Conservation (phyloP, 257 asterid species). For the Buddleja alternifolia region DNA sequence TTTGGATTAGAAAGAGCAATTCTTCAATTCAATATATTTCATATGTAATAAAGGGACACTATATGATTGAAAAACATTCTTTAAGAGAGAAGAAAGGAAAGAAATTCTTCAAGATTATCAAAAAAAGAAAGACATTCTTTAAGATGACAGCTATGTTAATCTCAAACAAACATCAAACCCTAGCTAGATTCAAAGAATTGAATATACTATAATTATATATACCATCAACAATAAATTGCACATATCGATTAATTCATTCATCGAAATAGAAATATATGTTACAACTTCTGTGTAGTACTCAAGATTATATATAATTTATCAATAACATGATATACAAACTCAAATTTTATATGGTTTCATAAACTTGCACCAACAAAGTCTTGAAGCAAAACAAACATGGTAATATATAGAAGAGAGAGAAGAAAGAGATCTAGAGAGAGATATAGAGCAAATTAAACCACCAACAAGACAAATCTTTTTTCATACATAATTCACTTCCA, state of each 20-base stretch:
- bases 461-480: background rate
- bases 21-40: too few relatives aligned
- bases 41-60: background rate
- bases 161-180: conserved; percentile 24
- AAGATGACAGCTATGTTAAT: conserved; percentile 2
- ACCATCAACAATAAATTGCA: background rate
- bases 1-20: too few relatives aligned
- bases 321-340: conserved; percentile 14
- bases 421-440: conserved; percentile 11
- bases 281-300: conserved; percentile 4
- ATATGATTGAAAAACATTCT: background rate
- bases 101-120: too few relatives aligned
- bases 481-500: background rate
- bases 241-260: background rate
- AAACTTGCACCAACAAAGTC: conserved; percentile 7
- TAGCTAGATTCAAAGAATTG: conserved; percentile 16
- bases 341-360: conserved; percentile 3
- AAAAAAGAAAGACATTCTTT: too few relatives aligned
- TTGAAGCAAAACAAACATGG: background rate
- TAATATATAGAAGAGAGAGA: background rate
- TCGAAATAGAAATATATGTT: background rate
- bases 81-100: too few relatives aligned
- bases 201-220: background rate
- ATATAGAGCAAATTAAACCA: background rate
- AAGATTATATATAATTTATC: conserved; percentile 10